Evolutionary conservation across 208 protist genomes (phyloP).

Genomic region (Kentomonas sorsogonicus): DNA sequence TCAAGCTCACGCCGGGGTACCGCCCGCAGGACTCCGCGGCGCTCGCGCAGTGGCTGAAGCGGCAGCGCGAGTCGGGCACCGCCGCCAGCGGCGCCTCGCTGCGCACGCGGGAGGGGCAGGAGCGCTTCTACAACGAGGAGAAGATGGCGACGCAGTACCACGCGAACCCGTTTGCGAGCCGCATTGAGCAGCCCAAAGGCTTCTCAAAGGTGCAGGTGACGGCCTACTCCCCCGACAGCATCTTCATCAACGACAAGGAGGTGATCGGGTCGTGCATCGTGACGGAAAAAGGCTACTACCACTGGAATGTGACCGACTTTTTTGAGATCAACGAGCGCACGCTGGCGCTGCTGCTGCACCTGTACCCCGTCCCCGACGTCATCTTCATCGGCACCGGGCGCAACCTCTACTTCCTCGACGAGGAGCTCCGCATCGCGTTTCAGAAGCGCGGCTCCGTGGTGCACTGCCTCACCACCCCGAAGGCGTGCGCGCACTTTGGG

Average conservation of each 20-base stretch:
- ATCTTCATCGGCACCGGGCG: slow-evolving; percentile 83
- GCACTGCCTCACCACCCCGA: slow-evolving; percentile 83
- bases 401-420: slow-evolving; percentile 84
- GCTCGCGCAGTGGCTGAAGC: slow-evolving; percentile 86
- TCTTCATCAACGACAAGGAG: slow-evolving; percentile 87
- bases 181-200: slow-evolving; percentile 71
- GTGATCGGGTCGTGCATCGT: slow-evolving; percentile 90
- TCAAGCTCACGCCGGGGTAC: slow-evolving; percentile 80
- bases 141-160: slow-evolving; percentile 91
- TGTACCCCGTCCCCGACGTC: slow-evolving; percentile 85
- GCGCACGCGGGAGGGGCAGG: slow-evolving; percentile 77
- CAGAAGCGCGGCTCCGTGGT: slow-evolving; percentile 82
- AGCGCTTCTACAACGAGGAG: slow-evolving; percentile 89
- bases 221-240: slow-evolving; percentile 83
- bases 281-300: slow-evolving; percentile 80
- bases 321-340: slow-evolving; percentile 85
- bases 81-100: slow-evolving; percentile 64
- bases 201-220: slow-evolving; percentile 69
- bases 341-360: slow-evolving; percentile 71
- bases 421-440: slow-evolving; percentile 82
- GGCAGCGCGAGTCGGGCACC: slow-evolving; percentile 77
- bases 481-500: slow-evolving; percentile 80
- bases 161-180: slow-evolving; percentile 80
- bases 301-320: slow-evolving; percentile 88
- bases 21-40: slow-evolving; percentile 73